phyloP scores from a whole-genome alignment of 177 flowering plant genomes.

The Vitis hybrid region DNA sequence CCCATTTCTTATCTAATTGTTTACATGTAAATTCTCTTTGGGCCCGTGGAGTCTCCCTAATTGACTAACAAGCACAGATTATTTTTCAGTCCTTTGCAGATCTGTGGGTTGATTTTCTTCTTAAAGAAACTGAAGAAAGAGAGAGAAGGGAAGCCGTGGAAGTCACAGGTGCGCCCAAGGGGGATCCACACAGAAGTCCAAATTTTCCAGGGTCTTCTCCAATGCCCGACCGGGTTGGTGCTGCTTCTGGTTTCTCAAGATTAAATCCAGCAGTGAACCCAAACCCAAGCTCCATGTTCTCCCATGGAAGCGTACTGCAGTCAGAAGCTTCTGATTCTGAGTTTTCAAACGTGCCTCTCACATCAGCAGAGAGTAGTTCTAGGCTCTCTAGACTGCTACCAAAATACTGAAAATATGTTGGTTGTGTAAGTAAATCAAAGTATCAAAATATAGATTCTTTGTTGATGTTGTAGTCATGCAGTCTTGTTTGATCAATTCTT shows the following conservation, averaged over 20 bases:
- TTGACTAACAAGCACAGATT: background rate
- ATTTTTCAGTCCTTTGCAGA: conserved; percentile 88
- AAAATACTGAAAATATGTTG: conserved; percentile 31
- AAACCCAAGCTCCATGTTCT: conserved; percentile 13
- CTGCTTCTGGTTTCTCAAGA: conserved; percentile 23
- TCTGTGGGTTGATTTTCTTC: conserved; percentile 98
- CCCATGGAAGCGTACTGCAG: conserved; percentile 29
- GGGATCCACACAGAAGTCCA: conserved; percentile 26
- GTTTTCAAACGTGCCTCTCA: conserved; percentile 82
- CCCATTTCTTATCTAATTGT: background rate
- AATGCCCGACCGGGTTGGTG: background rate
- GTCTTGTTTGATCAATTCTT: conserved; percentile 26
- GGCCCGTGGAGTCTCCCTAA: no score
- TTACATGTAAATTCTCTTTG: no score
- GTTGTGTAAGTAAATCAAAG: conserved; percentile 27
- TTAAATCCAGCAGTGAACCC: conserved; percentile 21
- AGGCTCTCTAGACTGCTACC: conserved; percentile 44
- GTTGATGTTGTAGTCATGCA: conserved; percentile 12
- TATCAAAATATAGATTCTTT: conserved; percentile 14
- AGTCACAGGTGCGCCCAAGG: conserved; percentile 21
- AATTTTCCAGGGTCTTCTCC: conserved; percentile 14
- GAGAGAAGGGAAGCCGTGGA: conserved; percentile 60
- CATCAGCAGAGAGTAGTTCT: conserved; percentile 49
- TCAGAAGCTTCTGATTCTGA: conserved; percentile 59
- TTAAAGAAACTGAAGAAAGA: conserved; percentile 87